Evolutionary conservation across 345 rosid species (phyloP), one percentile per base, ranked within the genome.

Genomic region (Ailanthus altissimus): DNA sequence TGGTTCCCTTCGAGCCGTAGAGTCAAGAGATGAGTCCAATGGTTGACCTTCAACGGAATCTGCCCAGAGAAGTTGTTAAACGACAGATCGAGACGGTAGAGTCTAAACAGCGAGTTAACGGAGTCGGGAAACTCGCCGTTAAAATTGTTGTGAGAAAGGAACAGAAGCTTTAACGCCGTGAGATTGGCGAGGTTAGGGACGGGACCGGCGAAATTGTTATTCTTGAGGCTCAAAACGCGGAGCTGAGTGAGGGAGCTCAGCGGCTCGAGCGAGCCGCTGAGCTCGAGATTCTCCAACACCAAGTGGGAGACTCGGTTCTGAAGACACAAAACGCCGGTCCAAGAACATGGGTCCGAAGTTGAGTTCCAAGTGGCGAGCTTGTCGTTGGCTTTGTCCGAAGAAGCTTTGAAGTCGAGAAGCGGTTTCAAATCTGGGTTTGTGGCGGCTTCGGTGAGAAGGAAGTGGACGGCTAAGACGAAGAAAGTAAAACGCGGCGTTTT

Each of bases 71-170:
- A 83, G 83, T 84, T 88, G 83, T 94, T 94, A 78, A 71, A 84
- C 16, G 98, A 91, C 81, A 94, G 94, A 86, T 93, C 97, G 66
- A 94, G 86, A 15, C 97, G 97, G 87, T 87, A 88, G 40, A 94
- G 91, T 12, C 90, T 85, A 45, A 72, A 54, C 38, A 93, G 89
- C 12, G 87, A 84, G 62, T 43, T 73, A 0, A 91, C 59, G 26
- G 97, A 79, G 4, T 70, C 67, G 2, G 97, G 98, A 53, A 94
- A 85, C n/a, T 78, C 75, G 64, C 95, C 95, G 71, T 88, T 84
- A 76, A 94, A 89, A 47, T 79, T 68, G 71, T 94, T 94, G 80
- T 87, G 79, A 18, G 97, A 94, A 9, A 94, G 74, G 75, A 94
- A 94, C 49, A 92, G 87, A 53, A 92, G 96, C 88, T 90, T 94